These are phyloP conservation scores for Candida tropicalis DNA, from an alignment of 1,139 yeast species.

Conservation along the genomic window DNA sequence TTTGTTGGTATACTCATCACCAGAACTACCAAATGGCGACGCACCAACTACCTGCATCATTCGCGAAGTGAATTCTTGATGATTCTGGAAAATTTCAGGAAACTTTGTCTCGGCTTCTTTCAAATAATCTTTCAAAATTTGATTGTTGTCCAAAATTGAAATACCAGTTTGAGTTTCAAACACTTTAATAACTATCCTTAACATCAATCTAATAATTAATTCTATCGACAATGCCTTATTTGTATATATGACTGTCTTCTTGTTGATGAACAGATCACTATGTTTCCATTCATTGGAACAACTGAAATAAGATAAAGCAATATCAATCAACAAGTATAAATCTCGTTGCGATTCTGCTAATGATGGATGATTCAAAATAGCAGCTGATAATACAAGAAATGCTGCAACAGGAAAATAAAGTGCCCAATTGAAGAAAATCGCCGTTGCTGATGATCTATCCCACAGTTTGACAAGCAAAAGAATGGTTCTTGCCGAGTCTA, in stretches of 20 bases:
- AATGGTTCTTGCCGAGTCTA: constrained; percentile 41
- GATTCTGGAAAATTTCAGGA: constrained; percentile 28
- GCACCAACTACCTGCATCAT: constrained; percentile 18
- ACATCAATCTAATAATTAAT: constrained; percentile 24
- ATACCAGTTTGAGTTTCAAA: constrained; percentile 16
- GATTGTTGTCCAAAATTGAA: constrained; percentile 13
- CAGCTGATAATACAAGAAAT: constrained; percentile 32
- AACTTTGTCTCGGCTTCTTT: constrained; percentile 22
- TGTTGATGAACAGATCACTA: background rate
- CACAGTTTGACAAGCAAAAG: constrained; percentile 27
- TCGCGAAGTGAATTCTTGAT: constrained; percentile 12
- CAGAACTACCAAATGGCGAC: constrained; percentile 17
- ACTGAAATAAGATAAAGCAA: constrained; percentile 28
- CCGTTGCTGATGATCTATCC: constrained; percentile 21
- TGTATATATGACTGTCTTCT: background rate
- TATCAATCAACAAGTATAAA: constrained; percentile 31
- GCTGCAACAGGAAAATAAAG: constrained; percentile 38
- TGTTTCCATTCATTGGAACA: background rate
- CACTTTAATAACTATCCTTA: constrained; percentile 25
- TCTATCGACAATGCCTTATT: constrained; percentile 22
- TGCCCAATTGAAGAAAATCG: constrained; percentile 37
- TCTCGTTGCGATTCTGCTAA: constrained; percentile 31
- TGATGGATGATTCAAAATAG: constrained; percentile 35
- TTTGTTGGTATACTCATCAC: background rate
- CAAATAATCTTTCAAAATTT: constrained; percentile 26